Conservation (phyloP, 2,329 filamentous ascomycete genomes). For the Nigrospora sphaerica region DNA sequence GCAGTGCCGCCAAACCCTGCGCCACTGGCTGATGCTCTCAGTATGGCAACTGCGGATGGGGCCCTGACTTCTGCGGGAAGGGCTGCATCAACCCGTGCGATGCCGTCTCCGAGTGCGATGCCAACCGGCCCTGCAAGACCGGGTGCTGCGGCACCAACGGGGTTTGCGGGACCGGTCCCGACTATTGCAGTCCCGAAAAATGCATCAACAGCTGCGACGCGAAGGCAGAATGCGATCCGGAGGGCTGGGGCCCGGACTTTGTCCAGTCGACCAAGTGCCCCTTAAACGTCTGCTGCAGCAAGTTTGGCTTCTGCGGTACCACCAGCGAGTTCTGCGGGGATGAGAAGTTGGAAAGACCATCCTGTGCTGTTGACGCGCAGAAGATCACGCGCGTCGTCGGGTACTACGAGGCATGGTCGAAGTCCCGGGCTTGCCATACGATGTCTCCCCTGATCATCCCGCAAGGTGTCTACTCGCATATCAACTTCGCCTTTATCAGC, state of each 20-base stretch:
- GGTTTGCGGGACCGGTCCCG: slow-evolving; percentile 14
- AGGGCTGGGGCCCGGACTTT: slow-evolving; percentile 12
- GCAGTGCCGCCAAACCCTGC: background rate
- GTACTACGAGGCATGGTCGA: slow-evolving; percentile 23
- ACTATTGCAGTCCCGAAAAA: too few relatives aligned
- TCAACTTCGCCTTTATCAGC: slow-evolving; percentile 21
- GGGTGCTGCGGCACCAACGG: slow-evolving; percentile 11
- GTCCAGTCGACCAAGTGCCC: slow-evolving; percentile 25
- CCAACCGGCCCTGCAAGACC: too few relatives aligned
- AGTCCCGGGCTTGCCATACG: slow-evolving; percentile 1
- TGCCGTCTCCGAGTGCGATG: background rate
- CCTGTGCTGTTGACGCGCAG: slow-evolving; percentile 20
- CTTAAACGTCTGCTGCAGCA: slow-evolving; percentile 24
- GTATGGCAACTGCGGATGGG: background rate
- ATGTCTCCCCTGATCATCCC: slow-evolving; percentile 25
- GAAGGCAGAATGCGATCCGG: slow-evolving; percentile 24
- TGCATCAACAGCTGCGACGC: slow-evolving; percentile 29
- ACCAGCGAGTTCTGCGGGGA: slow-evolving; percentile 7
- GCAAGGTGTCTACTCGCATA: slow-evolving; percentile 28
- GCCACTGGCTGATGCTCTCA: background rate
- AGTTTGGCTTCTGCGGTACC: slow-evolving; percentile 17
- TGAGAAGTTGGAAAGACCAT: slow-evolving; percentile 23
- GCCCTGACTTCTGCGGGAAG: background rate
- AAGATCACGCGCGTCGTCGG: slow-evolving; percentile 16
- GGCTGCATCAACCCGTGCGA: background rate